phyloP scores from a whole-genome alignment of 2,329 filamentous ascomycete genomes.

The Diaporthe longicolla region DNA sequence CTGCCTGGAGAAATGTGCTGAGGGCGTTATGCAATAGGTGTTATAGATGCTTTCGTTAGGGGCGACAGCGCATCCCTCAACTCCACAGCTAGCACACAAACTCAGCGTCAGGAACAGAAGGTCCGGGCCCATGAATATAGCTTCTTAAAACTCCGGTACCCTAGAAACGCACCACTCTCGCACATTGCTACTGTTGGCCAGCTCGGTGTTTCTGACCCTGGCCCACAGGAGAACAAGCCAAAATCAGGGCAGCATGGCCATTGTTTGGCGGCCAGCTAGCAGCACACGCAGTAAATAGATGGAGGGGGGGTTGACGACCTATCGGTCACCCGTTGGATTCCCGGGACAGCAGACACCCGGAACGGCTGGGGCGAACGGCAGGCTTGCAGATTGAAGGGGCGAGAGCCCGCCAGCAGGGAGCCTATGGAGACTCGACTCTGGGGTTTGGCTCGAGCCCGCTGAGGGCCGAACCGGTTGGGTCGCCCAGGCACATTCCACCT shows the following conservation, averaged over 20 bases:
- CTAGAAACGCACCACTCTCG: constrained; percentile 12
- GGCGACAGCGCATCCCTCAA: constrained; percentile 4
- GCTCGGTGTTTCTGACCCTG: constrained; percentile 9
- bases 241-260: not conserved
- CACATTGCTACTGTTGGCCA: constrained; percentile 18
- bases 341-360: constrained; percentile 25
- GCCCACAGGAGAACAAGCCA: constrained; percentile 6
- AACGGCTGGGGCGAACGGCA: constrained; percentile 27
- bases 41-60: constrained; percentile 5
- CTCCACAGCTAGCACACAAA: not conserved
- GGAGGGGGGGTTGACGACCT: not conserved
- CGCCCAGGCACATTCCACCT: constrained; percentile 19
- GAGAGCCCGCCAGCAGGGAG: not conserved
- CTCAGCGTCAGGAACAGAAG: constrained; percentile 7
- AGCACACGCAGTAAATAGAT: not conserved
- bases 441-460: not conserved
- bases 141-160: constrained; percentile 13
- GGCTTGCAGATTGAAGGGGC: constrained; percentile 10
- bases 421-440: constrained; percentile 19
- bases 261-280: constrained; percentile 13
- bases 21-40: not conserved
- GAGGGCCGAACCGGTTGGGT: constrained; percentile 22
- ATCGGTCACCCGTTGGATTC: constrained; percentile 11
- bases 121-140: constrained; percentile 1
- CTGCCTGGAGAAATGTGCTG: not conserved